Evolutionary conservation across 441 rosid species (phyloP), one percentile per base, ranked within the genome.

Genomic region (Iberis amara): DNA sequence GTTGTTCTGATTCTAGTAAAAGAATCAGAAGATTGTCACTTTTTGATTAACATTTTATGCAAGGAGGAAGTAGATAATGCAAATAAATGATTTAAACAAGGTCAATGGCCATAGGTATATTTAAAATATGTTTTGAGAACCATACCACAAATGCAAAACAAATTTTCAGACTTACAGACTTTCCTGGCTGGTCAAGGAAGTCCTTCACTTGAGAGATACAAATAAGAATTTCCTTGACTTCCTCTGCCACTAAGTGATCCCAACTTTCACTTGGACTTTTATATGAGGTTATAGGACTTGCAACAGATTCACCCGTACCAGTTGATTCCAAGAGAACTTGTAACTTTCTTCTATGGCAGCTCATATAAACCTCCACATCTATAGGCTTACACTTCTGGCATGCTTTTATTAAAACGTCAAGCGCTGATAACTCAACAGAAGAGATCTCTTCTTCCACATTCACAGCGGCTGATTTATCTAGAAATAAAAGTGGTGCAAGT

Each of bases 401-500:
- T 45, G 96, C 87, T 67, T 79, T 73, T 49, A 85, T 70, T 68
- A 85, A 73, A 47, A 79, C 53, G 43, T 85, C 85, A 47, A 94
- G 66, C 12, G 95, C 95, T 51, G 79, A 76, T 32, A 89, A 73
- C 76, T 94, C 99, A 57, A 67, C 68, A 66, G 71, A 52, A 39
- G 83, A 60, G 60, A 69, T 54, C 48, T 67, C 79, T 59, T 74
- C 76, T 45, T 57, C 70, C 46, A 58, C 66, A 58, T 76, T 64
- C 64, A 61, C 55, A 69, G 78, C 47, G 54, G 63, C 52, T 56
- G 72, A 65, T 45, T 71, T 70, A 8, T 81, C 56, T 55, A 83
- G 79, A 69, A 85, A 82, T 33, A 94, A 68, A 74, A 89, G 89
- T 60, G 99, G 81, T 64, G 85, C 79, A 68, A 94, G 86, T 73